Conservation (phyloP, 805 yeast species). For the Cyberlindnera mycetangii region DNA sequence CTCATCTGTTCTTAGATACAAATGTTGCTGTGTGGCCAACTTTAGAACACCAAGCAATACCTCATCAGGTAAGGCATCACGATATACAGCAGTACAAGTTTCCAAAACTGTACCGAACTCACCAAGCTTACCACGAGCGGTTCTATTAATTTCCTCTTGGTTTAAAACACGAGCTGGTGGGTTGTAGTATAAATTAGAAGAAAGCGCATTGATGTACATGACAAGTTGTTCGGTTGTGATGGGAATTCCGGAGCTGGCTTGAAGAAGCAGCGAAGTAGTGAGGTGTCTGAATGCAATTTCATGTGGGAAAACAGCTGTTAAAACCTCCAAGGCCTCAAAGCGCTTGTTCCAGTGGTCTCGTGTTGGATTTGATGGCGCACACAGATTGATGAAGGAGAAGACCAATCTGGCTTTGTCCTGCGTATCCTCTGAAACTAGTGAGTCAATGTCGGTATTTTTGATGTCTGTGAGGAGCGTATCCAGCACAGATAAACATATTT, state of each 20-base stretch:
- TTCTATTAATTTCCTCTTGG: conserved; percentile 2
- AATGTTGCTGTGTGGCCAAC: conserved; percentile 24
- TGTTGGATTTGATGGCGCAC: conserved; percentile 21
- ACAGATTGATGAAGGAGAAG: conserved; percentile 10
- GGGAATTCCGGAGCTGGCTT: conserved; percentile 19
- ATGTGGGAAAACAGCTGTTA: conserved; percentile 16
- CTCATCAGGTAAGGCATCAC: conserved; percentile 15
- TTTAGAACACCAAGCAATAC: conserved; percentile 17
- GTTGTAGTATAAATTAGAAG: conserved; percentile 6
- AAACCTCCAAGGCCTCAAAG: conserved; percentile 12
- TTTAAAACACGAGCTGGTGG: conserved; percentile 9
- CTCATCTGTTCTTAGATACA: conserved; percentile 9
- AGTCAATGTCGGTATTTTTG: neutral
- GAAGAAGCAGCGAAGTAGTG: conserved; percentile 11
- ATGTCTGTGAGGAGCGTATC: conserved; percentile 8
- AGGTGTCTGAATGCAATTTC: conserved; percentile 5
- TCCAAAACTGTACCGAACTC: conserved; percentile 15
- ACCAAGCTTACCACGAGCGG: conserved; percentile 6
- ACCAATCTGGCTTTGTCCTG: neutral
- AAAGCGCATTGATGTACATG: conserved; percentile 4
- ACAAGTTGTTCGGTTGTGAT: conserved; percentile 14
- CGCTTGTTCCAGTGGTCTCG: conserved; percentile 17
- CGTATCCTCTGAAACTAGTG: conserved; percentile 1
- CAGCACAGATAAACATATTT: conserved; percentile 8
- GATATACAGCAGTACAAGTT: conserved; percentile 11